Evolutionary conservation across 176 grass and related monocot species (phyloP).

Genomic region (Aechmea fasciata): DNA sequence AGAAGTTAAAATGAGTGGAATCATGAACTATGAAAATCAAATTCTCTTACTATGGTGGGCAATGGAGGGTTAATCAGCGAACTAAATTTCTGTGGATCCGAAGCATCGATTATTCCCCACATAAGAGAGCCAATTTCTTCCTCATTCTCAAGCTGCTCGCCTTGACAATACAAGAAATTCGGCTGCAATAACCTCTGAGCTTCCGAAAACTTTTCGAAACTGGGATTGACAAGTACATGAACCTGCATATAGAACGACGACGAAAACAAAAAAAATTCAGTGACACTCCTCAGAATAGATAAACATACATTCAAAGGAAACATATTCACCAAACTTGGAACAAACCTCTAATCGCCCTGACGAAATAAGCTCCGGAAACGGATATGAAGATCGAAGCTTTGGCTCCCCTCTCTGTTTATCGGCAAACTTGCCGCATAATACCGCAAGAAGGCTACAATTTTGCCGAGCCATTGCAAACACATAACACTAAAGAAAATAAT

Average conservation of each 20-base stretch:
- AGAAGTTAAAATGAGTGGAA: too few species aligned
- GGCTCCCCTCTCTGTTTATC: slow-evolving; percentile 21
- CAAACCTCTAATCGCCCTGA: slow-evolving; percentile 40
- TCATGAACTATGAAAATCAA: neutral
- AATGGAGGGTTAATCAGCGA: slow-evolving; percentile 40
- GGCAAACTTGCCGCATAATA: slow-evolving; percentile 34
- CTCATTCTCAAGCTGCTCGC: slow-evolving; percentile 46
- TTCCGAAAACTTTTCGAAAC: slow-evolving; percentile 39
- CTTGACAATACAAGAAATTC: slow-evolving; percentile 48
- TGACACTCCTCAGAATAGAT: slow-evolving; percentile 4
- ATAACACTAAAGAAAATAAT: neutral
- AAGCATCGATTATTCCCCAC: slow-evolving; percentile 42
- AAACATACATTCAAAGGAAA: neutral
- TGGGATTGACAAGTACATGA: slow-evolving; percentile 51
- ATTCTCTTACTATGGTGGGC: slow-evolving; percentile 48
- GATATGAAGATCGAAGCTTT: slow-evolving; percentile 23
- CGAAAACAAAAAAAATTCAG: neutral
- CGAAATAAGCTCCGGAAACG: slow-evolving; percentile 42
- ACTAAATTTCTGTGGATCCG: slow-evolving; percentile 32
- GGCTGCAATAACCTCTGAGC: slow-evolving; percentile 34
- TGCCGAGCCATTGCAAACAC: slow-evolving; percentile 30
- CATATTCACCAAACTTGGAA: neutral
- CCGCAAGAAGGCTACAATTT: slow-evolving; percentile 35
- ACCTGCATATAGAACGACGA: slow-evolving; percentile 27
- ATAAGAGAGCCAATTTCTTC: slow-evolving; percentile 56